Evolutionary conservation across 768 basidiomycete genomes (phyloP).

Genomic region (Coprinopsis strossmayeri): DNA sequence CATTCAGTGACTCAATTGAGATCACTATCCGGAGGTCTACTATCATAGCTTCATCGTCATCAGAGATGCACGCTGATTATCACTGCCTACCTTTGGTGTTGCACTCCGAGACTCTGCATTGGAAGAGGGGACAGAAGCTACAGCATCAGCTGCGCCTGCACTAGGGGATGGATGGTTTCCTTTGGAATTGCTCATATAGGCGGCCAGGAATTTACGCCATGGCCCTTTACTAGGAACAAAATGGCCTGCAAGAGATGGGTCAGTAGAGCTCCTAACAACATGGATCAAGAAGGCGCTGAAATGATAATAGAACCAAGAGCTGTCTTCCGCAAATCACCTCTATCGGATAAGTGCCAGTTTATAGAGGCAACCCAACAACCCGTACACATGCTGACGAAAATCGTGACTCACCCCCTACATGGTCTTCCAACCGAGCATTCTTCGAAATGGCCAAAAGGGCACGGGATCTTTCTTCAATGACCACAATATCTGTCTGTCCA

Average conservation of each 20-base stretch:
- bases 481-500: constrained; percentile 68
- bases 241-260: constrained; percentile 46
- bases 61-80: neutral
- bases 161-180: constrained; percentile 41
- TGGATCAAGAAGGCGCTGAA: too few relatives aligned
- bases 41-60: neutral
- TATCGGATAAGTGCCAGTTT: too few relatives aligned
- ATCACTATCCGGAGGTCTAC: neutral
- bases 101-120: constrained; percentile 8
- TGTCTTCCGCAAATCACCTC: too few relatives aligned
- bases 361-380: too few relatives aligned
- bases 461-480: constrained; percentile 57
- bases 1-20: too few relatives aligned
- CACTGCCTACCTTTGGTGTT: constrained; percentile 6
- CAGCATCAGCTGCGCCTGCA: constrained; percentile 2
- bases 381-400: too few relatives aligned
- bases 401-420: constrained; percentile 61
- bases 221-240: constrained; percentile 68
- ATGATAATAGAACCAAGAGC: too few relatives aligned
- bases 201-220: constrained; percentile 67
- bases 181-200: constrained; percentile 50
- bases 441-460: constrained; percentile 43
- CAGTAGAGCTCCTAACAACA: too few relatives aligned
- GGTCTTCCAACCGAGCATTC: constrained; percentile 57
- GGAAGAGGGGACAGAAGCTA: constrained; percentile 4